Base-by-base conservation (phyloP, 345 rosid species). In the Corchorus olitorius region DNA sequence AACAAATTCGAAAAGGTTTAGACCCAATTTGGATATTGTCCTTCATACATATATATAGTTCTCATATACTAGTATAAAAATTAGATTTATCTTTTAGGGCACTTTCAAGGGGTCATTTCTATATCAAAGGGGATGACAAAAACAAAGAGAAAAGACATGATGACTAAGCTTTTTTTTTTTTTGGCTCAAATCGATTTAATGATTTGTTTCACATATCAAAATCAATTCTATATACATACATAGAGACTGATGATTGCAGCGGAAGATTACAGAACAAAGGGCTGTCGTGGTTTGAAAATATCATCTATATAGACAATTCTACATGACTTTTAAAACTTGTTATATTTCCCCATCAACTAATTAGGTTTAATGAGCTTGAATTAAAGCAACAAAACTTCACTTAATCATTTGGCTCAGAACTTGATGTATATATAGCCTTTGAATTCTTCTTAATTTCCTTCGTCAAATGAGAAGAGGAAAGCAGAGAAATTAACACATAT, bases 81-180 rank as follows among this genome's bases (percentile, higher is more conserved):
- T n/a, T n/a, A 27, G 27, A 27, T 27, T 27, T 27, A 27, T 27
- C 27, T 27, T 27, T 27, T 27, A 27, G 70, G 27, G 27, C 3
- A 43, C 52, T 65, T 41, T 41, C 70, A 41, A 65, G 49, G 49
- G 69, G 15, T 41, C 15, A 65, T 65, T 65, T 41, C 14, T 64
- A 49, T n/a, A 41, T 65, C 34, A n/a, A 65, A 10, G 70, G 20
- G 7, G 39, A n/a, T 27, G 50, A 2, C 34, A n/a, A n/a, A 27
- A 6, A 41, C 8, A 41, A n/a, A 41, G 33, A 62, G n/a, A 63
- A 43, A 65, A n/a, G 16, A 41, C 16, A 41, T 41, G 70, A 41
- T 65, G 52, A 41, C 33, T 65, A 8, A n/a, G 50, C 69, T n/a
- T 65, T n/a, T 64, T n/a, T 65, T n/a, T 64, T 65, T 27, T 27